Evolutionary conservation across 2,329 filamentous ascomycete species (phyloP).

Genomic region (Phaeosphaeria sp.): DNA sequence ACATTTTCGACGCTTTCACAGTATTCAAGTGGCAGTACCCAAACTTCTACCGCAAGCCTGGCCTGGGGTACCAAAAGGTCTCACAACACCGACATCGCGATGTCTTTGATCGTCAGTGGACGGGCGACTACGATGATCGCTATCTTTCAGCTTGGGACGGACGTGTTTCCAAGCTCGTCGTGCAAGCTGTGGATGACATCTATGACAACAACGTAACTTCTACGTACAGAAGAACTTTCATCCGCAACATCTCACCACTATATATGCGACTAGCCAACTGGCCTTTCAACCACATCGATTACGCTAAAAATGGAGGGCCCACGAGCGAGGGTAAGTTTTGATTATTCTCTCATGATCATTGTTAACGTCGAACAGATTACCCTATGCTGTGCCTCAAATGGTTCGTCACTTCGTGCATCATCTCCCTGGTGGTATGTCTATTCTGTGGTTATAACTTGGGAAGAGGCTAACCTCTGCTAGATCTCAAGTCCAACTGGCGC

Average conservation of each 20-base stretch:
- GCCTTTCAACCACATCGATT: constrained; percentile 38
- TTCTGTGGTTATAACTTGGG: not conserved
- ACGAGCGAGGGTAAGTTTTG: constrained; percentile 24
- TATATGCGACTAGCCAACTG: constrained; percentile 40
- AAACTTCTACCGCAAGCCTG: constrained; percentile 34
- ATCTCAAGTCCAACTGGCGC: constrained; percentile 25
- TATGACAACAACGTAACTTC: constrained; percentile 34
- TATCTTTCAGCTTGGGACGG: constrained; percentile 41
- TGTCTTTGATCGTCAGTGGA: constrained; percentile 32
- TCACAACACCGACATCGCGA: constrained; percentile 30
- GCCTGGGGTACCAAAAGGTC: constrained; percentile 32
- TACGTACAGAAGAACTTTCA: constrained; percentile 39
- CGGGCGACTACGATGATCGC: constrained; percentile 37
- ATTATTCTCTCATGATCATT: not conserved
- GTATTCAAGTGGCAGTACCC: constrained; percentile 29
- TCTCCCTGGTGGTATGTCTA: constrained; percentile 30
- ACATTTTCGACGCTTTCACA: constrained; percentile 29
- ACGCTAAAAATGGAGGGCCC: constrained; percentile 22
- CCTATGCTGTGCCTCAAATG: constrained; percentile 37
- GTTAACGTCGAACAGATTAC: constrained; percentile 21
- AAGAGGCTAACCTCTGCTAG: constrained; percentile 11
- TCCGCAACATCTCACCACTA: constrained; percentile 35
- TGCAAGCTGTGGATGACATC: constrained; percentile 41
- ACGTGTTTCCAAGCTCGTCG: constrained; percentile 35
- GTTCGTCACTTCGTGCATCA: constrained; percentile 33